These are phyloP conservation scores for Kwoniella botswanensis DNA, from an alignment of 768 basidiomycete genomes.

Conservation along the genomic window DNA sequence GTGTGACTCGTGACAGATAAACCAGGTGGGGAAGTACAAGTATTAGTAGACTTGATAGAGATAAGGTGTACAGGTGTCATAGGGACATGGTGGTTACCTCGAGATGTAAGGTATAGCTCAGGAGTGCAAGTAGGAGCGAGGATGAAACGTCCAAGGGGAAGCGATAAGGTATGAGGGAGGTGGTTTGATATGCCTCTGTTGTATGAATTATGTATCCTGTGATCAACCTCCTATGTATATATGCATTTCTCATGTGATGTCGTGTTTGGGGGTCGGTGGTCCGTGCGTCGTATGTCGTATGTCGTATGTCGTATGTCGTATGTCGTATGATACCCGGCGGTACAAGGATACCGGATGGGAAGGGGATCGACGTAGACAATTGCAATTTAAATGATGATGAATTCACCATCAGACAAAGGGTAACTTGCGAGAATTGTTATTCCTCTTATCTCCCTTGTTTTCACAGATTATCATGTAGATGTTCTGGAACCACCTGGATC, in stretches of 20 bases:
- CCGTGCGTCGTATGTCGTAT: neutral
- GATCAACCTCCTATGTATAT: neutral
- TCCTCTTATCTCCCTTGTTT: neutral
- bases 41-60: too few species aligned
- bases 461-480: neutral
- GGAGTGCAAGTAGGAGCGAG: neutral
- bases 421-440: neutral
- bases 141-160: neutral
- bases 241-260: neutral
- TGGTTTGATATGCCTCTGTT: neutral
- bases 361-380: neutral
- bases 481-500: neutral
- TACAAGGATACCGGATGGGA: neutral
- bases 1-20: neutral
- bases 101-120: neutral
- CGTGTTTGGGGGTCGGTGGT: constrained; percentile 1
- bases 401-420: neutral
- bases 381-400: neutral
- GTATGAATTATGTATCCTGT: neutral
- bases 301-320: neutral
- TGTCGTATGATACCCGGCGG: neutral
- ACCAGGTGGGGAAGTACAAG: neutral
- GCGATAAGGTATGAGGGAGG: neutral
- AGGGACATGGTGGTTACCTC: neutral
- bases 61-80: neutral